These are phyloP conservation scores for Skeletonema tropicum DNA, from an alignment of 108 stramenopile genomes.

Conservation along the genomic window DNA sequence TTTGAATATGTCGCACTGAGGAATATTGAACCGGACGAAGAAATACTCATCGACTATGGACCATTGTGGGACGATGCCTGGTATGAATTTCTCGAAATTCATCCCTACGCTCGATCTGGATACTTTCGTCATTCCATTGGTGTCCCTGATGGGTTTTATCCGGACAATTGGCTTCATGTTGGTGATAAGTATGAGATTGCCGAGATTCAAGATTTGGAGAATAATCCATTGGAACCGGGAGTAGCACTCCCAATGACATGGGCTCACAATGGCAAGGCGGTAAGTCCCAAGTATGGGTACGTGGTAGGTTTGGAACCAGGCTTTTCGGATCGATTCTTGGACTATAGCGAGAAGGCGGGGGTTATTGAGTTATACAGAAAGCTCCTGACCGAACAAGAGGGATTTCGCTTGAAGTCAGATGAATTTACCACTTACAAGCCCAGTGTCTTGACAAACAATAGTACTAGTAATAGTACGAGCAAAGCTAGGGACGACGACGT, in stretches of 20 bases:
- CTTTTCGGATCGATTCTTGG: conserved; percentile 46
- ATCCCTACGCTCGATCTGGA: conserved; percentile 38
- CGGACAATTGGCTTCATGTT: conserved; percentile 46
- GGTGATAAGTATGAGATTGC: conserved; percentile 47
- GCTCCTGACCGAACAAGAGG: conserved; percentile 38
- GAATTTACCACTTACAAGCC: conserved; percentile 40
- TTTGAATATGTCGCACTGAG: conserved; percentile 59
- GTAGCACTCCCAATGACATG: conserved; percentile 40
- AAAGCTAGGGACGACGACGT: not conserved
- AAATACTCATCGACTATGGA: conserved; percentile 79
- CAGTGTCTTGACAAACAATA: conserved; percentile 4
- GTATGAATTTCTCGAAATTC: conserved; percentile 43
- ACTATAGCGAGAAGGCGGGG: conserved; percentile 30
- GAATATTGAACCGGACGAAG: conserved; percentile 57
- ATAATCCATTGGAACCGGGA: conserved; percentile 34
- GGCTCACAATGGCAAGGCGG: conserved; percentile 49
- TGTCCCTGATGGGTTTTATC: conserved; percentile 42
- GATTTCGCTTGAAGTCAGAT: conserved; percentile 41
- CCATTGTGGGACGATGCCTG: conserved; percentile 72
- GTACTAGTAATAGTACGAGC: not conserved
- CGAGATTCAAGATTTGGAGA: conserved; percentile 42
- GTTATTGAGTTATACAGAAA: conserved; percentile 44
- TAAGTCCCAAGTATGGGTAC: conserved; percentile 51
- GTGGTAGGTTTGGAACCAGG: conserved; percentile 40
- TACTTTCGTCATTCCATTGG: conserved; percentile 53